Conservation (phyloP, 2,329 filamentous ascomycete species). For the Penicillium verrucosum region DNA sequence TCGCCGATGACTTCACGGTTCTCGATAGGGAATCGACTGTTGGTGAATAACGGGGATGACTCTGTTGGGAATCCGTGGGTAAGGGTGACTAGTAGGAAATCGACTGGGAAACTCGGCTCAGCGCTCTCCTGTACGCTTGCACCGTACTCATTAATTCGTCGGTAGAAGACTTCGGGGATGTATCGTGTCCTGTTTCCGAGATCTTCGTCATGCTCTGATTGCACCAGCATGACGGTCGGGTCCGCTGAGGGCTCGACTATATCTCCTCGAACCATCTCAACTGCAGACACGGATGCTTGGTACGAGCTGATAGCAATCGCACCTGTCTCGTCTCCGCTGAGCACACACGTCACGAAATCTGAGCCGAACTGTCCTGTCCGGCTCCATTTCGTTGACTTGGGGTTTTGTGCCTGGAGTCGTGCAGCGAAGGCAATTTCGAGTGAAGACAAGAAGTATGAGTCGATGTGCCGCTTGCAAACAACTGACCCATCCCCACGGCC, state of each 20-base stretch:
- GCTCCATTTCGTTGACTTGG: conserved; percentile 93
- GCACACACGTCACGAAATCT: conserved; percentile 92
- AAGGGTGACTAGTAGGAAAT: conserved; percentile 92
- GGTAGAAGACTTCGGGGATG: conserved; percentile 96
- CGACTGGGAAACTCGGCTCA: conserved; percentile 92
- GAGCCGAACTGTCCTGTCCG: conserved; percentile 92
- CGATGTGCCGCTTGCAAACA: conserved; percentile 90
- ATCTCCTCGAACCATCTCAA: conserved; percentile 94
- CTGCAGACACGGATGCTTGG: conserved; percentile 90
- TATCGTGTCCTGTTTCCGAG: conserved; percentile 71
- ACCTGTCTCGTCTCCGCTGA: conserved; percentile 87
- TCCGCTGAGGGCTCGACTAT: conserved; percentile 94
- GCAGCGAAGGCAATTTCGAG: conserved; percentile 88
- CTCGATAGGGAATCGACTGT: conserved; percentile 77
- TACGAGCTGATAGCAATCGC: conserved; percentile 88
- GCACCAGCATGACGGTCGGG: conserved; percentile 89
- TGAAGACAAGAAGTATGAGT: conserved; percentile 91
- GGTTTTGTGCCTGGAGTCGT: conserved; percentile 80
- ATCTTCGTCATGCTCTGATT: conserved; percentile 79
- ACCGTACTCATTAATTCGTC: conserved; percentile 92
- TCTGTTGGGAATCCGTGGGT: conserved; percentile 92
- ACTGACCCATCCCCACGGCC: conserved; percentile 80
- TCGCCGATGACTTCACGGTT: conserved; percentile 86
- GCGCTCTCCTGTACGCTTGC: conserved; percentile 96
- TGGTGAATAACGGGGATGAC: conserved; percentile 71